These are phyloP conservation scores for Cordyceps pruinosa DNA, from an alignment of 2,329 filamentous ascomycete genomes.

Conservation along the genomic window DNA sequence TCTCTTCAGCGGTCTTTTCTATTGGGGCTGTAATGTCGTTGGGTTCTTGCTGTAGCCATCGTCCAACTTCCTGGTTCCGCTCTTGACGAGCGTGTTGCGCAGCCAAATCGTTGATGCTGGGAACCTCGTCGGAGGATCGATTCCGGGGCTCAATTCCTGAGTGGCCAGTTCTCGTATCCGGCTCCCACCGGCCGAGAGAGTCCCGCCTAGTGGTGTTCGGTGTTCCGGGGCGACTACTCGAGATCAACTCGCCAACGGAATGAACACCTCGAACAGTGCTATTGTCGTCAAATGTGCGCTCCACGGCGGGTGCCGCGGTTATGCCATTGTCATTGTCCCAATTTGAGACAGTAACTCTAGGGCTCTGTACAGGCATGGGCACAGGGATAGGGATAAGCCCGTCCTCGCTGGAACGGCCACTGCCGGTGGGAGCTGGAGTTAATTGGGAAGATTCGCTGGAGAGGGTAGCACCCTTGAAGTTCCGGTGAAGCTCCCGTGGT, in stretches of 20 bases:
- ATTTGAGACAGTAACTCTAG: constrained; percentile 49
- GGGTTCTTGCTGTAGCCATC: constrained; percentile 39
- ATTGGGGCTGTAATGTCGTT: constrained; percentile 21
- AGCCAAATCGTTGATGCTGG: constrained; percentile 41
- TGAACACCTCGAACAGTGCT: constrained; percentile 29
- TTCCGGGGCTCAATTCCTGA: constrained; percentile 41
- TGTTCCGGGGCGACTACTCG: constrained; percentile 19
- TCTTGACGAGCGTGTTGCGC: constrained; percentile 35
- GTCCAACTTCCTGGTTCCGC: constrained; percentile 42
- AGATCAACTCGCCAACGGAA: constrained; percentile 35
- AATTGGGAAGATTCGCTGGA: constrained; percentile 30
- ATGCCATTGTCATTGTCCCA: constrained; percentile 40
- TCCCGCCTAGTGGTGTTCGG: constrained; percentile 28
- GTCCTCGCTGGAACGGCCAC: constrained; percentile 45
- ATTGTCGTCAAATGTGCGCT: constrained; percentile 33
- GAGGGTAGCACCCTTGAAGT: constrained; percentile 28
- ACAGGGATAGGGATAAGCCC: constrained; percentile 31
- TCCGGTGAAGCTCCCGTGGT: constrained; percentile 35
- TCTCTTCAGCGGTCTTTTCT: constrained; percentile 22
- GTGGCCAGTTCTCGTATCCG: constrained; percentile 32
- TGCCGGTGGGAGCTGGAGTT: constrained; percentile 44
- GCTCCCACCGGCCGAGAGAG: constrained; percentile 35
- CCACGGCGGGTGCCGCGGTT: constrained; percentile 30
- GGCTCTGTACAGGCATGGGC: constrained; percentile 42
- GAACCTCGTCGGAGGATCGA: constrained; percentile 36